Conservation (phyloP, 2,329 filamentous ascomycete species). For the Thermothelomyces thermophilus region DNA sequence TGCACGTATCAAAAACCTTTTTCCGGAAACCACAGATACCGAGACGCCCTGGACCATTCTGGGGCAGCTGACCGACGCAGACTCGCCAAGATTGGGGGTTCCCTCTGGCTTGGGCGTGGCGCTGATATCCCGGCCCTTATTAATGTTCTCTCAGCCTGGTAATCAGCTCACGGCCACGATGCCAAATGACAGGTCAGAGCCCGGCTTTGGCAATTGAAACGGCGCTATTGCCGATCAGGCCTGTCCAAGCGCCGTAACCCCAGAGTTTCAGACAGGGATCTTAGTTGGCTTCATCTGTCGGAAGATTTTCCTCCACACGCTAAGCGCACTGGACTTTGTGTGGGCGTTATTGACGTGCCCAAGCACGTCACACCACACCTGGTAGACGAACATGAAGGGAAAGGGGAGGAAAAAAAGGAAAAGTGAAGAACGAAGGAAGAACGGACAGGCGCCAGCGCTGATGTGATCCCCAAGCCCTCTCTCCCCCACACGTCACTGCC, state of each 20-base stretch:
- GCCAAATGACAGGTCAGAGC: not conserved
- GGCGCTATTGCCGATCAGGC: constrained; percentile 8
- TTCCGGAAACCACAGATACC: not conserved
- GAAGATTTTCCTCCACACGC: constrained; percentile 19
- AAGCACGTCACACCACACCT: no score
- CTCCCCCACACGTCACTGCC: constrained; percentile 9
- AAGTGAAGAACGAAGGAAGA: not conserved
- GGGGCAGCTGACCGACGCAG: constrained; percentile 1
- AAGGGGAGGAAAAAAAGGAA: not conserved
- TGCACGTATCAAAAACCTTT: not conserved
- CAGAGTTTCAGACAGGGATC: constrained; percentile 8
- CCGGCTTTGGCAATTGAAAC: not conserved
- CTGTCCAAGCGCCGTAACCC: constrained; percentile 8
- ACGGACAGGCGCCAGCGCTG: constrained; percentile 13
- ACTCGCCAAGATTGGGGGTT: constrained; percentile 4
- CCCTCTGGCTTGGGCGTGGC: not conserved
- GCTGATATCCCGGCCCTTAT: not conserved
- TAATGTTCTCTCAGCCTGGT: not conserved
- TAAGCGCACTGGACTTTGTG: no score
- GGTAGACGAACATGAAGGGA: not conserved
- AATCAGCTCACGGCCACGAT: not conserved
- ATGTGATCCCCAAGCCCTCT: constrained; percentile 17
- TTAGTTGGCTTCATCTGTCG: constrained; percentile 5
- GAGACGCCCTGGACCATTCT: not conserved
- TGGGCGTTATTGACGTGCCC: no score